Base-by-base conservation (phyloP, 441 rosid species). In the Erodium trifolium region DNA sequence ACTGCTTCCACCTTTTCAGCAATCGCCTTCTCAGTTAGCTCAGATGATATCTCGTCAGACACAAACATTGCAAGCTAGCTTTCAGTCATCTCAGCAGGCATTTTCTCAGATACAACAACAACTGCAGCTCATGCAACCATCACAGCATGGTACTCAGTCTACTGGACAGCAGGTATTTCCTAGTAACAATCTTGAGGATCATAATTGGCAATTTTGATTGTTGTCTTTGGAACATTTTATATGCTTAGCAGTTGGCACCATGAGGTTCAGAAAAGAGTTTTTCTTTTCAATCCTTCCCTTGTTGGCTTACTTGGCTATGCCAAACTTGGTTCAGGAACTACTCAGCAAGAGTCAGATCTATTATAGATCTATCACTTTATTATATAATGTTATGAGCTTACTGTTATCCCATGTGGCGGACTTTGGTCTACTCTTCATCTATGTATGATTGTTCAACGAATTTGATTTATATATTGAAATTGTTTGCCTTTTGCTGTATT, bases 51-150 rank as follows among this genome's bases (percentile, higher is more conserved):
- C 95, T 23, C 93, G 88, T 73, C 99, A 95, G 78, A 89, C 93
- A 4, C 98, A 95, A 79, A 82, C 83, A 72, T 83, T 92, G 73
- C 93, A 86, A 79, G 99, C 99, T 55, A 92, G 88, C 75, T 82
- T 87, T 79, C 97, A 92, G 67, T 90, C 99, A 29, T 90, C 99
- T 72, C 97, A 88, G 83, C 96, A 95, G 74, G 89, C 93, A 53
- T 87, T 95, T 82, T 90, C 99, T 63, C 92, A 92, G 81, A 82
- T 93, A 78, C 99, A 88, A 82, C 99, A 94, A 73, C 93, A 92
- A 74, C 73, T 88, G 71, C 97, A 90, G 83, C 81, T 83, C 83
- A 94, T 85, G 95, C 98, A 92, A 73, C 97, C 97, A 51, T 65
- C 70, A 75, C 86, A 83, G 75, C 96, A 84, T 72, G 80, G 71